These are phyloP conservation scores for Capsicum chinense DNA, from an alignment of 257 asterid species.

Conservation along the genomic window DNA sequence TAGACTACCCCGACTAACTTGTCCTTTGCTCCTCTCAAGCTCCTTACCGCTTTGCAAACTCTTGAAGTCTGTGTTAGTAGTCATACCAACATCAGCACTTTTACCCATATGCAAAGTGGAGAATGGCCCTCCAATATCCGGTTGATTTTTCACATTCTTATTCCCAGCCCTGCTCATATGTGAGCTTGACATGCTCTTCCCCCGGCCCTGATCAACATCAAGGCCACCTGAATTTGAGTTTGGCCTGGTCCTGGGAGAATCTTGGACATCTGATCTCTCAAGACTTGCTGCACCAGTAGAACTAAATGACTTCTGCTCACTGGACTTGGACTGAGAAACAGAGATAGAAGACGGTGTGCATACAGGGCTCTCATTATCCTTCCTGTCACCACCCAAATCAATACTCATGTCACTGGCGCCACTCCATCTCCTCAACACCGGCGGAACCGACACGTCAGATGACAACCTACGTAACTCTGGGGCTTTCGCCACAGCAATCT, in stretches of 20 bases:
- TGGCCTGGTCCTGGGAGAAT: constrained; percentile 40
- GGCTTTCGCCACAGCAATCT: constrained; percentile 60
- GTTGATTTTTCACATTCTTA: constrained; percentile 39
- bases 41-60: constrained; percentile 45
- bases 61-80: constrained; percentile 45
- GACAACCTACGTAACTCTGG: constrained; percentile 76
- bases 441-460: constrained; percentile 61
- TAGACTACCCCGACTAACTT: constrained; percentile 39
- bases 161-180: constrained; percentile 42
- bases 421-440: constrained; percentile 88
- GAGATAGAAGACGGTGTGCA: constrained; percentile 56
- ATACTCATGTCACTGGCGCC: constrained; percentile 94
- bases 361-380: constrained; percentile 63
- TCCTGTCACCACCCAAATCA: constrained; percentile 66
- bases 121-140: constrained; percentile 42
- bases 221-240: constrained; percentile 38
- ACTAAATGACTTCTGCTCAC: constrained; percentile 47
- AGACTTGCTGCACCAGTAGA: constrained; percentile 46
- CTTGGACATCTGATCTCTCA: constrained; percentile 32
- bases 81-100: constrained; percentile 37
- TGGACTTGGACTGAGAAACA: constrained; percentile 43
- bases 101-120: constrained; percentile 40
- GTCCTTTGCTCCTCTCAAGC: constrained; percentile 35
- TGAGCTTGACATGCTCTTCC: constrained; percentile 53
- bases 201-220: constrained; percentile 46